Percentiles rank a stretch among this genome's conserved stretches.
Conservation (phyloP, 148 eudicot genomes). For the Vaccinium darrowii region DNA sequence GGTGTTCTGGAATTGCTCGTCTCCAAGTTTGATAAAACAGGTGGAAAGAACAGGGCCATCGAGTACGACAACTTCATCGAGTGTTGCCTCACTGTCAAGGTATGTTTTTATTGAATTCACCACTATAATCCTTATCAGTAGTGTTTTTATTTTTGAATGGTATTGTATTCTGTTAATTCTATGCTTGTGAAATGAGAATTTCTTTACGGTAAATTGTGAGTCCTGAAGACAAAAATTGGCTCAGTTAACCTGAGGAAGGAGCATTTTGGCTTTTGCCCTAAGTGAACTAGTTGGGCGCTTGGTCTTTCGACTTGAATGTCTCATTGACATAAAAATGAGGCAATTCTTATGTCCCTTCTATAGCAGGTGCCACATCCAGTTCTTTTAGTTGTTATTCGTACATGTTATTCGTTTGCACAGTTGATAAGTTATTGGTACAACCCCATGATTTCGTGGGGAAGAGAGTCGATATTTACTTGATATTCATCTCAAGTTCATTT, state of each 20-base stretch:
- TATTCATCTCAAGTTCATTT: not conserved
- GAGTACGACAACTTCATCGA: conserved; percentile 98
- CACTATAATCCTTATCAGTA: not conserved
- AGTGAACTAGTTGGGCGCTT: not conserved
- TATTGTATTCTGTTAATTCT: not conserved
- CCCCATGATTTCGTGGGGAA: not conserved
- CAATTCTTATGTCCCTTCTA: not conserved
- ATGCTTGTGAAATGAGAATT: not conserved
- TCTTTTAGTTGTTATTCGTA: not conserved
- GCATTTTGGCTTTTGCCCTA: not conserved
- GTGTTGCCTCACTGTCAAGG: conserved; percentile 99
- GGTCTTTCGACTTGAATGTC: not conserved
- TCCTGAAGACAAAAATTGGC: not conserved
- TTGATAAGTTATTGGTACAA: not conserved
- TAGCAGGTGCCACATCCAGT: not conserved
- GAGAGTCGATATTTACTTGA: not conserved
- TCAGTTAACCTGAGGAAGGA: not conserved
- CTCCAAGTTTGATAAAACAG: conserved; percentile 80
- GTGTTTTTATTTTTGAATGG: not conserved
- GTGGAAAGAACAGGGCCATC: conserved; percentile 74
- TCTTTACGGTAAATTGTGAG: not conserved
- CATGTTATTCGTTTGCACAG: not conserved
- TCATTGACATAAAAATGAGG: not conserved
- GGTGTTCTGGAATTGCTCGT: conserved; percentile 74
- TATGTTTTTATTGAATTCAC: conserved; percentile 10